A percentile compares a stretch with the other conserved stretches of the same genome.
Evolutionary conservation across 2,329 filamentous ascomycete genomes (phyloP).

Genomic region (Aspergillus fumigatiaffinis): DNA sequence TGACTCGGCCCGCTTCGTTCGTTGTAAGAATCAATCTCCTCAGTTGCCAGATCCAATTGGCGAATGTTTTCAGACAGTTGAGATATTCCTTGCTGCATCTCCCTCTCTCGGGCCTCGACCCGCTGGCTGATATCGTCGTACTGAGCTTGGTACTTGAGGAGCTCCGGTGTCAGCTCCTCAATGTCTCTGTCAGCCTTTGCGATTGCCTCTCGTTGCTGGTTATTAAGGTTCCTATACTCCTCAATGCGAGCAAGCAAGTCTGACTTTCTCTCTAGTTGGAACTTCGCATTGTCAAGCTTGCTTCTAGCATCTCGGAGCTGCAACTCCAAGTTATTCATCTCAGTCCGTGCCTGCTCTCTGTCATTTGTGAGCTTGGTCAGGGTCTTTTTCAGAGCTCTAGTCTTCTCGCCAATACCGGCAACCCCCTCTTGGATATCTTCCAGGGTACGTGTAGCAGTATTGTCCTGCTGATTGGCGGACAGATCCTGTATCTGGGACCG

Average conservation of each 20-base stretch:
- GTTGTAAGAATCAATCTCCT: conserved; percentile 75
- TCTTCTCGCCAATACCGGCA: conserved; percentile 62
- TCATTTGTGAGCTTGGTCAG: conserved; percentile 65
- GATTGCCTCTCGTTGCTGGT: conserved; percentile 66
- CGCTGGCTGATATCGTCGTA: conserved; percentile 73
- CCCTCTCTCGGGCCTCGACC: conserved; percentile 68
- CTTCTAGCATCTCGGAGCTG: conserved; percentile 71
- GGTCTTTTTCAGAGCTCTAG: conserved; percentile 59
- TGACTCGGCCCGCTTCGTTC: conserved; percentile 69
- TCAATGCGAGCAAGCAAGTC: conserved; percentile 68
- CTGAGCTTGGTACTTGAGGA: conserved; percentile 69
- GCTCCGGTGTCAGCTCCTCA: conserved; percentile 68
- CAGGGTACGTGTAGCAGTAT: conserved; percentile 62
- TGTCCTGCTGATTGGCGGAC: conserved; percentile 68
- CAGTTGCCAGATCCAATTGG: conserved; percentile 70
- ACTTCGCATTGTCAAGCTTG: conserved; percentile 65
- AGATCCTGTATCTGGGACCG: conserved; percentile 72
- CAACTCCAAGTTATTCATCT: conserved; percentile 68
- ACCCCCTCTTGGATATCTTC: conserved; percentile 82
- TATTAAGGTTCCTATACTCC: conserved; percentile 64
- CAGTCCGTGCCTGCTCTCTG: conserved; percentile 65
- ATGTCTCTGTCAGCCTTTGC: conserved; percentile 68
- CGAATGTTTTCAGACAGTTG: conserved; percentile 69
- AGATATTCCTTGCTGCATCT: conserved; percentile 66
- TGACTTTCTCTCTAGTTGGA: conserved; percentile 77